Evolutionary conservation across 2,329 filamentous ascomycete genomes (phyloP).

Genomic region (Pseudogymnoascus verrucosus): DNA sequence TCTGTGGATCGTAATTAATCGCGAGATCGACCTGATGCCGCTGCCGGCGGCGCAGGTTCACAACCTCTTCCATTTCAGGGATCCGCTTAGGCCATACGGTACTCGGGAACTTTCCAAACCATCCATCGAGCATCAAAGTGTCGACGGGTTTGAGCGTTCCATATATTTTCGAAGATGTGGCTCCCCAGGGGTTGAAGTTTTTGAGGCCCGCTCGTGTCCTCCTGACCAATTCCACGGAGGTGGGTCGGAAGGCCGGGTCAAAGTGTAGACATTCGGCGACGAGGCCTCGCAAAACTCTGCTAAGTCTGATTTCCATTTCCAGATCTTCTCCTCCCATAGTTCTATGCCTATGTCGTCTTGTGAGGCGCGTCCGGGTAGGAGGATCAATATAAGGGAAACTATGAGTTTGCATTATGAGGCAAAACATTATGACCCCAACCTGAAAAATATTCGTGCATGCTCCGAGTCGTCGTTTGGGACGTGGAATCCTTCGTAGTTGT

Average conservation of each 20-base stretch:
- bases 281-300: background rate
- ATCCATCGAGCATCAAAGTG: background rate
- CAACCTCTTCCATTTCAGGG: background rate
- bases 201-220: background rate
- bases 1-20: background rate
- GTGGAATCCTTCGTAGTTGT: background rate
- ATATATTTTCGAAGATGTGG: background rate
- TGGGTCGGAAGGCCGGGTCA: background rate
- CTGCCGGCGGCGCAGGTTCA: background rate
- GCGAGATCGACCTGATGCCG: background rate
- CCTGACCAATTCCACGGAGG: background rate
- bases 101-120: background rate
- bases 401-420: background rate
- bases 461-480: background rate
- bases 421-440: background rate
- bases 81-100: background rate
- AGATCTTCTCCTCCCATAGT: background rate
- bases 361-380: background rate
- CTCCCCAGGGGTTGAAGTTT: background rate
- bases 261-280: background rate
- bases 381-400: background rate
- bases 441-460: background rate
- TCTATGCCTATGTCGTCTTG: background rate
- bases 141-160: background rate
- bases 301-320: background rate